These are phyloP conservation scores for Euryodendron excelsum DNA, from an alignment of 148 eudicot genomes.

Conservation along the genomic window DNA sequence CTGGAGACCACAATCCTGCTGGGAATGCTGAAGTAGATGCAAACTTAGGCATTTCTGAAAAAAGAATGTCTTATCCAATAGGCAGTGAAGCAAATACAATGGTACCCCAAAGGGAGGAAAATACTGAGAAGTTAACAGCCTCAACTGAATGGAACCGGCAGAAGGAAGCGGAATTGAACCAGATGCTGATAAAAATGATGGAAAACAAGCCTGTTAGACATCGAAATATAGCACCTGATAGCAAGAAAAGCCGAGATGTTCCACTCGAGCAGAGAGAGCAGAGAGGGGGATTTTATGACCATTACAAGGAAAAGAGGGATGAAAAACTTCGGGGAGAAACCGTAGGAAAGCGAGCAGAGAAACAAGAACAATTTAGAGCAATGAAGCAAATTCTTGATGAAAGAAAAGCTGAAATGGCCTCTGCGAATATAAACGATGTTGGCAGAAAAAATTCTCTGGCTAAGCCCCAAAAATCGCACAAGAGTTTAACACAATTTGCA, in stretches of 20 bases:
- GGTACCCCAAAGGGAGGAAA: constrained; percentile 39
- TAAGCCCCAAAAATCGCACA: constrained; percentile 46
- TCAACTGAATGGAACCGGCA: constrained; percentile 82
- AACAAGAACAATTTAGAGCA: constrained; percentile 45
- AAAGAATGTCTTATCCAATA: constrained; percentile 18
- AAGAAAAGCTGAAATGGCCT: constrained; percentile 54
- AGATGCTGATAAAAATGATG: constrained; percentile 75
- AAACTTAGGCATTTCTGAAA: constrained; percentile 28
- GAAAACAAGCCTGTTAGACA: constrained; percentile 51
- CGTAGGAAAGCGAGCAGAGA: constrained; percentile 55
- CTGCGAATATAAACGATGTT: constrained; percentile 16
- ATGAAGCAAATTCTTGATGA: constrained; percentile 58
- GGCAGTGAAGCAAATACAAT: constrained; percentile 29
- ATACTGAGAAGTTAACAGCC: constrained; percentile 50
- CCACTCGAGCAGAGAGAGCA: constrained; percentile 37
- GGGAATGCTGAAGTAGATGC: constrained; percentile 36
- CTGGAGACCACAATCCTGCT: constrained; percentile 21
- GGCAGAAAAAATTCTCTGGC: constrained; percentile 36
- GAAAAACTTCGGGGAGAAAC: constrained; percentile 47
- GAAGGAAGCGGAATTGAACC: constrained; percentile 83
- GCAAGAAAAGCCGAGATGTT: constrained; percentile 34
- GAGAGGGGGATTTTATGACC: constrained; percentile 43
- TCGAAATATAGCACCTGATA: constrained; percentile 33
- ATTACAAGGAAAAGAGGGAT: constrained; percentile 55
- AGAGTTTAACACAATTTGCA: constrained; percentile 30